Evolutionary conservation across 345 rosid species (phyloP).

Genomic region (Sonneratia caseolaris): DNA sequence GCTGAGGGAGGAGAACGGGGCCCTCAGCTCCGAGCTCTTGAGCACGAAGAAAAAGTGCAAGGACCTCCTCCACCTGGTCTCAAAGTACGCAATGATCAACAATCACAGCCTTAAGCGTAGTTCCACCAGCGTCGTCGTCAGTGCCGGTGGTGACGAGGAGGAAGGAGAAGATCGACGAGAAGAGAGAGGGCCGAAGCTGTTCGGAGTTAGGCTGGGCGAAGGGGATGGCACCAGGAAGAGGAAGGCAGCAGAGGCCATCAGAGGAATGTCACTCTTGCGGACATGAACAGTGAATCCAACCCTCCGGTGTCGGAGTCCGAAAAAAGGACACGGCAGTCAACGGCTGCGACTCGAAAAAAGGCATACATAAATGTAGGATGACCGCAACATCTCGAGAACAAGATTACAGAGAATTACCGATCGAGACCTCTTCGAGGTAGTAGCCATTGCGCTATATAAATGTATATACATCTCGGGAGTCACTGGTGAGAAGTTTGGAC

Average conservation of each 20-base stretch:
- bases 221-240: constrained; percentile 48
- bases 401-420: too few relatives aligned
- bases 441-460: too few relatives aligned
- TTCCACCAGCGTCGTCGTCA: constrained; percentile 24
- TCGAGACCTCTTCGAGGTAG: too few relatives aligned
- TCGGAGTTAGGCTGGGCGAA: constrained; percentile 71
- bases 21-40: constrained; percentile 58
- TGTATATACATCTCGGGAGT: background rate
- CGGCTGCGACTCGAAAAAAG: background rate
- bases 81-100: background rate
- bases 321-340: background rate
- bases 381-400: background rate
- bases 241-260: constrained; percentile 16
- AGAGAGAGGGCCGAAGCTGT: constrained; percentile 50
- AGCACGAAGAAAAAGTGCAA: constrained; percentile 72
- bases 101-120: background rate
- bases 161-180: constrained; percentile 23
- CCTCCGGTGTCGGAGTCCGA: constrained; percentile 39
- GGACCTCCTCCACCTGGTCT: constrained; percentile 65
- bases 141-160: constrained; percentile 19
- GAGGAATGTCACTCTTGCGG: background rate
- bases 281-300: background rate
- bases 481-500: too few relatives aligned
- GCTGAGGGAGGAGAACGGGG: constrained; percentile 61
- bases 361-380: background rate